phyloP scores from a whole-genome alignment of 208 protist genomes.

The Angomonas ambiguus region DNA sequence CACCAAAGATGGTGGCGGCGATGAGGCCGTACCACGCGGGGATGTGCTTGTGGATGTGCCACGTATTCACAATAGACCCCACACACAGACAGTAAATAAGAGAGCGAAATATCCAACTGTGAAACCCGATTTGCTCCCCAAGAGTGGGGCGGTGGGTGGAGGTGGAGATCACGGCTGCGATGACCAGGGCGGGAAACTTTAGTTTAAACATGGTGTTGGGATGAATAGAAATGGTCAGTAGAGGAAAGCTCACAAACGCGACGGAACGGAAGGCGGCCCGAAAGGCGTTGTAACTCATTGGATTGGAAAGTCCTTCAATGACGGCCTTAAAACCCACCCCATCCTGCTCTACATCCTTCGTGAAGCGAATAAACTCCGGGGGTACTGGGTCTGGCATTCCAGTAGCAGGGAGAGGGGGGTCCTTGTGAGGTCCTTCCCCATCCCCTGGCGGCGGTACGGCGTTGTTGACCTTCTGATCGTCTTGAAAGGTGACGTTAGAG shows the following conservation, averaged over 20 bases:
- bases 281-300: conserved; percentile 13
- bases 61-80: conserved; percentile 11
- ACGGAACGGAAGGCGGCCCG: conserved; percentile 23
- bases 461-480: conserved; percentile 5
- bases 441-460: background rate
- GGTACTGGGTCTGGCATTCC: conserved; percentile 13
- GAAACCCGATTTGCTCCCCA: conserved; percentile 34
- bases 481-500: conserved; percentile 1
- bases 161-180: conserved; percentile 26
- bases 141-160: conserved; percentile 21
- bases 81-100: conserved; percentile 24
- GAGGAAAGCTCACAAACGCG: conserved; percentile 22
- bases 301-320: conserved; percentile 19
- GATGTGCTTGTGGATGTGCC: conserved; percentile 18
- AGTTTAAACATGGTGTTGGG: conserved; percentile 31
- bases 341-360: conserved; percentile 26
- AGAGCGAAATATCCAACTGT: conserved; percentile 24
- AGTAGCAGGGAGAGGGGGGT: background rate
- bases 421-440: background rate
- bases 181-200: conserved; percentile 22
- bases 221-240: conserved; percentile 30
- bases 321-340: conserved; percentile 24
- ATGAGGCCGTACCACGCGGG: conserved; percentile 26
- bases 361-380: conserved; percentile 24
- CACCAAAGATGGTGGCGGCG: conserved; percentile 18